These are phyloP conservation scores for Paraurostyla sp. DNA, from an alignment of 73 alveolate genomes.

Conservation along the genomic window DNA sequence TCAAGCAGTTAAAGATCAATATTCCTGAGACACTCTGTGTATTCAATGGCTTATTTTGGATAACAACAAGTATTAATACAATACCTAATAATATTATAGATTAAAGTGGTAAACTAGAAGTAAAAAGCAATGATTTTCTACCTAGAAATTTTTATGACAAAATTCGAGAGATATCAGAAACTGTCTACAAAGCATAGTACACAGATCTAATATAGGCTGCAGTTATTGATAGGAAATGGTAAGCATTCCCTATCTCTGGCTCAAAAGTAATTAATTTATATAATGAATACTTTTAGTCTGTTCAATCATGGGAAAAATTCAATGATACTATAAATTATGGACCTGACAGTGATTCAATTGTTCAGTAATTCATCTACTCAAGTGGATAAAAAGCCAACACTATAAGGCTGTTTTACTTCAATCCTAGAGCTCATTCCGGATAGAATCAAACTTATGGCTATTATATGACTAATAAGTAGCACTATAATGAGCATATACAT, in stretches of 20 bases:
- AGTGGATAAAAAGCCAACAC: conserved; percentile 37
- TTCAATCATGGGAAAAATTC: conserved; percentile 67
- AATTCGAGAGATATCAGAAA: conserved; percentile 6
- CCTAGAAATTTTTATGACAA: conserved; percentile 54
- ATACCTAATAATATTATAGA: conserved; percentile 21
- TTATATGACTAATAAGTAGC: conserved; percentile 32
- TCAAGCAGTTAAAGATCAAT: conserved; percentile 52
- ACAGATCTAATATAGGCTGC: conserved; percentile 50
- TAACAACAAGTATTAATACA: conserved; percentile 31
- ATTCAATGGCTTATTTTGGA: conserved; percentile 64
- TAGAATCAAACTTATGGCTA: conserved; percentile 40
- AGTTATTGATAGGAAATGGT: conserved; percentile 34
- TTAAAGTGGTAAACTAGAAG: conserved; percentile 49
- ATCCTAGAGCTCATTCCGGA: conserved; percentile 49
- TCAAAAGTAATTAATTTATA: conserved; percentile 1
- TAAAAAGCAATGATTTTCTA: conserved; percentile 14
- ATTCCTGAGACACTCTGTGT: conserved; percentile 67
- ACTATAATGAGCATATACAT: not conserved
- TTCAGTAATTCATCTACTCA: conserved; percentile 39
- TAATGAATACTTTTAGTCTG: not conserved
- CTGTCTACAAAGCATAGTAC: not conserved
- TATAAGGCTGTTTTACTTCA: conserved; percentile 37
- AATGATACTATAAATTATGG: conserved; percentile 50
- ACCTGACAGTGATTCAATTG: conserved; percentile 50
- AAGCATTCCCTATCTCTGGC: not conserved